Conservation (phyloP, 176 grass and related monocot species). For the Chrysopogon serrulatus region DNA sequence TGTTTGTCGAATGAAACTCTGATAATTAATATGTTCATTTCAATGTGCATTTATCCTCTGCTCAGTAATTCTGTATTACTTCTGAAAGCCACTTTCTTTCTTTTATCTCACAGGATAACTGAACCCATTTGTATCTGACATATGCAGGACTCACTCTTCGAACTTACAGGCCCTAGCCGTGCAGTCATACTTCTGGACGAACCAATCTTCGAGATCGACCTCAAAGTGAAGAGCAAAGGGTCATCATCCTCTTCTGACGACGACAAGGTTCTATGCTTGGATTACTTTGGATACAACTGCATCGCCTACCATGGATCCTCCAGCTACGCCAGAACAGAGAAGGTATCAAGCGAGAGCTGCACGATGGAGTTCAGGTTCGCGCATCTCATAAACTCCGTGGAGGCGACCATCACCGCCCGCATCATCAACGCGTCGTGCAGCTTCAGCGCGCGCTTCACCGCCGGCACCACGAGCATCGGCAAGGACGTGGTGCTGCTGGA, state of each 20-base stretch:
- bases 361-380: background rate
- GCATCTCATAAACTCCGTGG: background rate
- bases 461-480: background rate
- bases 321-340: background rate
- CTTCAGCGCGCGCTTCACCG: background rate
- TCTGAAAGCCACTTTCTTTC: too few species aligned
- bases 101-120: background rate
- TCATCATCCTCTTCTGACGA: background rate
- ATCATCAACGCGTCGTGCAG: background rate
- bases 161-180: background rate
- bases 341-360: background rate
- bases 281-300: too few species aligned
- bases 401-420: background rate
- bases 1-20: too few species aligned
- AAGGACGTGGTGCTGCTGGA: conserved; percentile 15
- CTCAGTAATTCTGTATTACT: background rate
- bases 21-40: too few species aligned
- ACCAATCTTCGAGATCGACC: background rate
- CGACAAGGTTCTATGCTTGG: background rate
- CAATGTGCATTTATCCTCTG: too few species aligned
- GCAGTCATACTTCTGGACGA: background rate
- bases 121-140: background rate
- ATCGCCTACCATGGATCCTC: too few species aligned
- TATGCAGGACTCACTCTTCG: background rate
- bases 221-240: background rate